Evolutionary conservation across 768 basidiomycete genomes (phyloP), one percentile per base, ranked within the genome.

Genomic region (Suillus hirtellus): DNA sequence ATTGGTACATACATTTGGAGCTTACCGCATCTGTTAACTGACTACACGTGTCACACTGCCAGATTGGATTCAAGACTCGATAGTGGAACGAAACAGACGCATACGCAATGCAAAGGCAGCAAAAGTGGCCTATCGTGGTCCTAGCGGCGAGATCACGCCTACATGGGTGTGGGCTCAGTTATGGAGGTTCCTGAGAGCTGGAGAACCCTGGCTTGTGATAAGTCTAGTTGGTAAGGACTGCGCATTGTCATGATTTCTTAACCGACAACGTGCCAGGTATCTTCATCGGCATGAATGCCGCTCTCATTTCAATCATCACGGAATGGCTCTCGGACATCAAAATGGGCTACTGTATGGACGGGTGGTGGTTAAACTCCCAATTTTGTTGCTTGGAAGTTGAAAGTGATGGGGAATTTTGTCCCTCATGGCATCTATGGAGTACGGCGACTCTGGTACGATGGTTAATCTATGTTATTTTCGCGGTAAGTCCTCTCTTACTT

Each of bases 381-480:
- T 98, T 98, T 74, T 99, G 97, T 77, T 99, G 97, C 73, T 95
- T 96, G 89, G 97, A 98, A 72, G 88, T 98, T 61, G 93, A 95
- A 66, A 83, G 81, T 7, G 89, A 89, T 52, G 91, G 89, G 66
- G 89, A 88, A 61, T 88, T 85, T 15, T 99, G 97, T 74, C 84
- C 90, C 4, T 95, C 93, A 52, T 99, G 97, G 97, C 87, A 89
- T 73, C 78, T 89, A 46, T 99, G 97, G 97, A 88, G 93, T 72
- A 78, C 83, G 61, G 80, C 90, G 64, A 78, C 85, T 46, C 77
- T 84, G 42, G 86, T 89, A 14, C 84, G 89, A 56, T 96, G 95
- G 92, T 70, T 89, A 43, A 85, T 92, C 21, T 99, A 98, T 77
- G 87, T 98, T 49, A 70, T 87, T 46, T 95, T 95, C 70, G 96